Conservation (phyloP, 225 moss, liverwort and hornwort genomes). For the Bryum argenteum region DNA sequence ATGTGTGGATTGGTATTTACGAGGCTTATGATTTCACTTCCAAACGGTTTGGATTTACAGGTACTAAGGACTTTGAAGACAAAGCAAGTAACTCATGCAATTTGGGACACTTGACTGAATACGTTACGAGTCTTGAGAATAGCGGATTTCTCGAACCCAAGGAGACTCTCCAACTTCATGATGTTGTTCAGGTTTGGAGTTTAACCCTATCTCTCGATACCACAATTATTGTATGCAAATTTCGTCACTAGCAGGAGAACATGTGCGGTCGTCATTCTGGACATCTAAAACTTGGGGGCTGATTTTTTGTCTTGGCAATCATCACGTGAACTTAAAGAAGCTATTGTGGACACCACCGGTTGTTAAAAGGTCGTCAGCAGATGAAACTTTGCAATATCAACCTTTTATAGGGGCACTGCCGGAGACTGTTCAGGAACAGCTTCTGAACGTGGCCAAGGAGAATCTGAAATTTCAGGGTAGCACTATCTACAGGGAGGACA, state of each 20-base stretch:
- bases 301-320: slow-evolving; percentile 2
- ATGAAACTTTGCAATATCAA: slow-evolving; percentile 60
- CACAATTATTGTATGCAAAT: background rate
- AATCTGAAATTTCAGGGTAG: slow-evolving; percentile 61
- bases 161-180: slow-evolving; percentile 77
- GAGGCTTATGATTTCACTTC: background rate
- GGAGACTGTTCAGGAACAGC: slow-evolving; percentile 36
- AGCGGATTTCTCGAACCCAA: slow-evolving; percentile 79
- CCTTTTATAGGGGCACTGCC: slow-evolving; percentile 90
- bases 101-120: slow-evolving; percentile 70
- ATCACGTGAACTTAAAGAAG: slow-evolving; percentile 89
- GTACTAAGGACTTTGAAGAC: slow-evolving; percentile 89
- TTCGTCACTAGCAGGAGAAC: background rate
- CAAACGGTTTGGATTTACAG: slow-evolving; percentile 37
- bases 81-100: slow-evolving; percentile 88
- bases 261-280: background rate
- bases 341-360: slow-evolving; percentile 74
- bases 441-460: slow-evolving; percentile 61
- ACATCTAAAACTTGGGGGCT: slow-evolving; percentile 8
- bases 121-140: slow-evolving; percentile 74
- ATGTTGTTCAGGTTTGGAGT: slow-evolving; percentile 78
- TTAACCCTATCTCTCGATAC: background rate
- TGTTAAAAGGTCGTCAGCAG: slow-evolving; percentile 64
- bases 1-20: background rate
- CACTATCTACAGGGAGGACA: slow-evolving; percentile 59